Base-by-base conservation (phyloP, 2,329 filamentous ascomycete species). In the Samsoniella hepiali region DNA sequence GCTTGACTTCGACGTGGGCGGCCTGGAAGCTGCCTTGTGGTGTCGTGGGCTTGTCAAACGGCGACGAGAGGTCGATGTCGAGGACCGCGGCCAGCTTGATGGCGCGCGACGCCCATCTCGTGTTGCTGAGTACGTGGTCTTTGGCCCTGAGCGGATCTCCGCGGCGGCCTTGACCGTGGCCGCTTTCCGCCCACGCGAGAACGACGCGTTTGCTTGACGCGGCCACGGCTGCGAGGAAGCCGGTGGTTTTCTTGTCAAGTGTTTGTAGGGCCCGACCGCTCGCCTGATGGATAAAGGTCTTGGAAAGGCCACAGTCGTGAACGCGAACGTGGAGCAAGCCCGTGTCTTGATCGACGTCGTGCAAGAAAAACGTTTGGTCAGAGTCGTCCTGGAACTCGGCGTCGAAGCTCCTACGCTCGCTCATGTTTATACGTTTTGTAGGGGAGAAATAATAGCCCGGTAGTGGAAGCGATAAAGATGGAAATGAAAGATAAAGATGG, bases 1-100 rank as follows among this genome's bases (percentile, higher is more conserved):
- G 71, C 62, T 79, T 79, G 17, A 76, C 75, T 63, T 80, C 77
- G 1, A 76, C 73, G 29, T 80, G 78, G 0, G 73, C 71, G 0
- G 73, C 74, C 1, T 69, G 68, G 49, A 74, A 75, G 13, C 72
- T 65, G 2, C 51, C 51, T 1, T 40, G 54, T 8, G 49, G 40
- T 34, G 10, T 38, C 11, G 53, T 15, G 1, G 63, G 56, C 2
- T 63, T 63, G 42, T 77, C 77, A 22, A 70, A 78, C 0, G 71
- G 68, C 0, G 72, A 63, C 5, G 58, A 60, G 65, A 77, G 70
- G 2, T 65, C 65, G n/a, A 77, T 15, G 0, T 69, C 71, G 3
- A 79, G 66, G 0, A 71, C 32, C 5, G 59, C 64, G 1, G 71
- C 73, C 1, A 79, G 42, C 1, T 64, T 40, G 1, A 78, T 68